A percentile compares a stretch with the other conserved stretches of the same genome.
phyloP scores from a whole-genome alignment of 1,139 yeast genomes.

The Debaryomyces sp. region DNA sequence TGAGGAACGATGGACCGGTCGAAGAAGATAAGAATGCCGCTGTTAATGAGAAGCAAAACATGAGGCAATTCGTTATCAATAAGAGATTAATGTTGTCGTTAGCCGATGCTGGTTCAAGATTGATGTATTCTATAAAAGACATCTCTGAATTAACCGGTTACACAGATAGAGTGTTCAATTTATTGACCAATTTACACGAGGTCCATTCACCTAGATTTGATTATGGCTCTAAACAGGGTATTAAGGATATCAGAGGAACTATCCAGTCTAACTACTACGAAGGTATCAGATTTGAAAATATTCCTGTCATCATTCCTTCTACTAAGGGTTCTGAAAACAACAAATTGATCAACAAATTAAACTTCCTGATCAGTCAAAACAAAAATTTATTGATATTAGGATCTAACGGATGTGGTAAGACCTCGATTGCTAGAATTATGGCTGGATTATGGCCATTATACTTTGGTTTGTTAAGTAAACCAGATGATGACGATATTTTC shows the following conservation, averaged over 20 bases:
- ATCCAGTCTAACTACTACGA: slow-evolving; percentile 70
- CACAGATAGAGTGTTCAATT: slow-evolving; percentile 80
- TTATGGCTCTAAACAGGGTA: slow-evolving; percentile 60
- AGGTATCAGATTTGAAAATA: slow-evolving; percentile 80
- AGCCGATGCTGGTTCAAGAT: slow-evolving; percentile 96
- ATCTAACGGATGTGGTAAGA: slow-evolving; percentile 88
- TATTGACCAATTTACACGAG: slow-evolving; percentile 75
- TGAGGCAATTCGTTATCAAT: slow-evolving; percentile 89
- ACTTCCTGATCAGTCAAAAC: slow-evolving; percentile 64
- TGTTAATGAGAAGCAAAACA: slow-evolving; percentile 54
- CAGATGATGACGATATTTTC: slow-evolving; percentile 69
- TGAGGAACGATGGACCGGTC: slow-evolving; percentile 12
- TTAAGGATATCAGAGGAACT: slow-evolving; percentile 71
- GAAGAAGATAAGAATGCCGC: slow-evolving; percentile 6
- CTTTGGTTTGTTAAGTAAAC: slow-evolving; percentile 79
- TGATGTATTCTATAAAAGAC: slow-evolving; percentile 94
- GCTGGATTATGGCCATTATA: slow-evolving; percentile 95
- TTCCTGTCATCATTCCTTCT: slow-evolving; percentile 81
- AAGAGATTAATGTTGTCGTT: slow-evolving; percentile 86
- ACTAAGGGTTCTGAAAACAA: slow-evolving; percentile 55
- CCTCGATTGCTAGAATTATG: slow-evolving; percentile 79
- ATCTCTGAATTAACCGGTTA: slow-evolving; percentile 90
- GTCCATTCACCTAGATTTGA: slow-evolving; percentile 74
- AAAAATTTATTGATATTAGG: slow-evolving; percentile 83
- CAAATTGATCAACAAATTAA: slow-evolving; percentile 57